Percentiles rank a stretch among this genome's conserved stretches.
These are phyloP conservation scores for Linanthus parryae DNA, from an alignment of 148 eudicot species.

Conservation along the genomic window DNA sequence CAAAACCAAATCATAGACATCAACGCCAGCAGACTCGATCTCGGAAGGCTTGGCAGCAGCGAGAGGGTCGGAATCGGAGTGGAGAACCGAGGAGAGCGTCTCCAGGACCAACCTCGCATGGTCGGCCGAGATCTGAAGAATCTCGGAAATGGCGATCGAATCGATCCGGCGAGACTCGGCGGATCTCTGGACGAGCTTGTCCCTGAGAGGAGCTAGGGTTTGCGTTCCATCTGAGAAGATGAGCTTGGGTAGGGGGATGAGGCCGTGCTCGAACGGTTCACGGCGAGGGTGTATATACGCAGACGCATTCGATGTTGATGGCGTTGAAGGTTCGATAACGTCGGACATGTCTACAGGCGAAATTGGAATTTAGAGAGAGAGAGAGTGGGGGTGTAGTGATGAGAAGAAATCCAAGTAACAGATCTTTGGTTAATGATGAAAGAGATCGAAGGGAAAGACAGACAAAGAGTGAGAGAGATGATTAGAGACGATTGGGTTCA, in stretches of 20 bases:
- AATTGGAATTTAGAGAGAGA: no score
- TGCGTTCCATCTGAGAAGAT: slow-evolving; percentile 67
- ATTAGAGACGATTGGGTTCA: no score
- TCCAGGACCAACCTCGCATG: slow-evolving; percentile 66
- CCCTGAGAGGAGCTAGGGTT: slow-evolving; percentile 49
- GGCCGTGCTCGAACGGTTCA: slow-evolving; percentile 92
- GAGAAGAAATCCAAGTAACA: no score
- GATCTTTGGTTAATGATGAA: no score
- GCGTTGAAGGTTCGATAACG: no score
- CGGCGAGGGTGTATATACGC: slow-evolving; percentile 61
- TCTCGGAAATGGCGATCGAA: slow-evolving; percentile 37
- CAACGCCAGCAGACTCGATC: slow-evolving; percentile 33
- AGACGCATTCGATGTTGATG: slow-evolving; percentile 2
- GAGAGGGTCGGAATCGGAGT: slow-evolving; percentile 49
- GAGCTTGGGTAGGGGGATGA: slow-evolving; percentile 82
- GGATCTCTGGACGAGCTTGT: slow-evolving; percentile 39
- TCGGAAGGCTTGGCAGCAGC: slow-evolving; percentile 43
- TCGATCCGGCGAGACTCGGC: slow-evolving; percentile 26
- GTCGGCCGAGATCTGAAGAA: slow-evolving; percentile 52
- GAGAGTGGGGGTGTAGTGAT: no score
- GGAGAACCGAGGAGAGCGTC: slow-evolving; percentile 47
- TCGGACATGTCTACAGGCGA: no score
- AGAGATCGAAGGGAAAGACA: no score
- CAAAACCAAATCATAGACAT: slow-evolving; percentile 69
- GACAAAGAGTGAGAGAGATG: no score